These are phyloP conservation scores for Trifolium fragiferum DNA, from an alignment of 306 rosid species.

Conservation along the genomic window DNA sequence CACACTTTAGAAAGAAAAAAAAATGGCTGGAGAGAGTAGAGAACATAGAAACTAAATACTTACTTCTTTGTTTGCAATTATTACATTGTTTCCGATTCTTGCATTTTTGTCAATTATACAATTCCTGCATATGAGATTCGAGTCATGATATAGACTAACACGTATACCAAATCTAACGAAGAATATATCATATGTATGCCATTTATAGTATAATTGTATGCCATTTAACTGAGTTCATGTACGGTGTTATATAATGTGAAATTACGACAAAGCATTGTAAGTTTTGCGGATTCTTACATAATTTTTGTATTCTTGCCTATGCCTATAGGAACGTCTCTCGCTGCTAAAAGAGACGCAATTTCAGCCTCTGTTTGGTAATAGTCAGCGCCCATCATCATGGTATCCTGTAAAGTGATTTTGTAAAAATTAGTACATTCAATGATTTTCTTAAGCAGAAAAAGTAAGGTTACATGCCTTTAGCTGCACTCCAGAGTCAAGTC, in stretches of 20 bases:
- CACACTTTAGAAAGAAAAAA: background rate
- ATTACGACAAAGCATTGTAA: constrained; percentile 10
- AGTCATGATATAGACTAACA: constrained; percentile 18
- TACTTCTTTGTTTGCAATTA: constrained; percentile 59
- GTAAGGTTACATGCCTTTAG: constrained; percentile 41
- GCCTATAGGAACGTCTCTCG: constrained; percentile 55
- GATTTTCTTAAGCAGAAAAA: too few species aligned
- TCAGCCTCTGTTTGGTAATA: constrained; percentile 56
- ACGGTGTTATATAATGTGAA: constrained; percentile 18
- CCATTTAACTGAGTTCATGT: background rate
- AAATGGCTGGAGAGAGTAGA: constrained; percentile 3
- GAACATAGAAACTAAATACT: constrained; percentile 34
- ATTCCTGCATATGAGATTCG: constrained; percentile 45
- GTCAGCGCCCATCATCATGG: constrained; percentile 60
- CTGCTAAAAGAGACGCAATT: constrained; percentile 49
- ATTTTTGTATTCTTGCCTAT: constrained; percentile 56
- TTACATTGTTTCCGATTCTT: constrained; percentile 57
- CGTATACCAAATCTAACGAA: background rate
- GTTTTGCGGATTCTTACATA: constrained; percentile 48
- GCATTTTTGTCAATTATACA: constrained; percentile 65
- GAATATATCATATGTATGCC: background rate
- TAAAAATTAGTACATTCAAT: background rate
- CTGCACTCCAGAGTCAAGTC: constrained; percentile 52
- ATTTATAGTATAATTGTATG: background rate
- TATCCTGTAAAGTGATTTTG: constrained; percentile 46